Evolutionary conservation across 2,329 filamentous ascomycete genomes (phyloP), one percentile per base, ranked within the genome.

Genomic region (Daldinia sp.): DNA sequence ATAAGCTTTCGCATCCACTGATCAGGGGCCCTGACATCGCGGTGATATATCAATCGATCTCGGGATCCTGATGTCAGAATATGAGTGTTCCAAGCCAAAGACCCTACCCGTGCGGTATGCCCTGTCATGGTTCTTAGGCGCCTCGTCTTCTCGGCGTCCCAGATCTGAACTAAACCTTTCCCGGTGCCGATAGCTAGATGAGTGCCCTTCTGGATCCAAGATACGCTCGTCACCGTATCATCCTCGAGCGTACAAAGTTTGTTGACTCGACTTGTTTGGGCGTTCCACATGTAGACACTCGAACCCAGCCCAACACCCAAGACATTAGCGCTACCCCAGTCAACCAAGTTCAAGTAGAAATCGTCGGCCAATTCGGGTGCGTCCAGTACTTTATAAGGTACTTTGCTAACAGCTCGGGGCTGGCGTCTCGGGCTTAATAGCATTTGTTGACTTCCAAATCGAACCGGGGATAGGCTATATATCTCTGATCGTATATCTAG

Each of bases 211-310:
- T 99, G 95, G 71, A 99, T 99, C 95, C 95, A 99, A 58, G 91
- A 96, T 9, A 99, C 95, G 71, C 94, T 97, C 2, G 95, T 99
- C 0, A 99, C 94, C 0, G 90, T 94, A 74, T 99, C 95, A 71
- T 97, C 94, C 68, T 92, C 89, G 10, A 98, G 82, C 45, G 96
- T 94, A 77, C 95, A 98, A 8, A 99, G 85, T 77, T 96, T 97
- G 63, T 93, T 96, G 2, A 99, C 95, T 67, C 91, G 87, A 66
- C 94, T 95, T 6, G 91, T 91, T 69, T 93, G 88, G 3, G 94
- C 95, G 75, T 97, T 97, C 95, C 95, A 99, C 88, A 98, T 95
- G 75, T 98, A 99, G 4, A 99, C 95, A 69, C 92, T 96, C 15
- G 91, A 92, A 15, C 94, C 94, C 23, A 99, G 81, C 0, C 95